phyloP scores from a whole-genome alignment of 2,329 filamentous ascomycete genomes.

The Aspergillus pseudoterreus region DNA sequence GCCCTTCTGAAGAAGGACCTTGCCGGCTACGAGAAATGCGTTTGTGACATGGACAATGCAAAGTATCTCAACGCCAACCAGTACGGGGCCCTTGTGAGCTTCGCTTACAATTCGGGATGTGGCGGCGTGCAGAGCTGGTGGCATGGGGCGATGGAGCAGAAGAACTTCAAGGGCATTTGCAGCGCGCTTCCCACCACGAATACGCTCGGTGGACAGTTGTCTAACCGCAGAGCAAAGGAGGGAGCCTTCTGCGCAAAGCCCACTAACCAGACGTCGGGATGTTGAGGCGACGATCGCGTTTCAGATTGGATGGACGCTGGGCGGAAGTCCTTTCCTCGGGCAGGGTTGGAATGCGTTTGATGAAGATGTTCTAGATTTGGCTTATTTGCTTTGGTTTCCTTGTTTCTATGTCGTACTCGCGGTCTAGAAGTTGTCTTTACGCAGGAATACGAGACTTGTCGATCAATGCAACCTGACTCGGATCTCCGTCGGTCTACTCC shows the following conservation, averaged over 20 bases:
- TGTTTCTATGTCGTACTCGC: no score
- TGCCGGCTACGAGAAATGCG: constrained; percentile 1
- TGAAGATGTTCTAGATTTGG: background rate
- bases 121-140: background rate
- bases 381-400: background rate
- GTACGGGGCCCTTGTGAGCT: constrained; percentile 6
- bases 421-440: no score
- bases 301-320: background rate
- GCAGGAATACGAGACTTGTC: background rate
- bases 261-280: constrained; percentile 1
- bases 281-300: background rate
- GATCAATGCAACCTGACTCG: background rate
- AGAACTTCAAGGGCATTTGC: constrained; percentile 5
- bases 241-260: background rate
- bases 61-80: constrained; percentile 7
- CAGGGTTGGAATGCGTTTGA: background rate
- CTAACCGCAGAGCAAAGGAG: constrained; percentile 1
- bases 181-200: background rate
- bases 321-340: background rate
- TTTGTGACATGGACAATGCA: background rate
- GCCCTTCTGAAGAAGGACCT: constrained; percentile 4
- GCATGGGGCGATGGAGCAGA: constrained; percentile 3
- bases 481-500: background rate
- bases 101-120: constrained; percentile 4
- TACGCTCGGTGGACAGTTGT: background rate